A percentile compares a stretch with the other conserved stretches of the same genome.
Conservation (phyloP, 345 rosid species). For the Orychophragmus violaceus region DNA sequence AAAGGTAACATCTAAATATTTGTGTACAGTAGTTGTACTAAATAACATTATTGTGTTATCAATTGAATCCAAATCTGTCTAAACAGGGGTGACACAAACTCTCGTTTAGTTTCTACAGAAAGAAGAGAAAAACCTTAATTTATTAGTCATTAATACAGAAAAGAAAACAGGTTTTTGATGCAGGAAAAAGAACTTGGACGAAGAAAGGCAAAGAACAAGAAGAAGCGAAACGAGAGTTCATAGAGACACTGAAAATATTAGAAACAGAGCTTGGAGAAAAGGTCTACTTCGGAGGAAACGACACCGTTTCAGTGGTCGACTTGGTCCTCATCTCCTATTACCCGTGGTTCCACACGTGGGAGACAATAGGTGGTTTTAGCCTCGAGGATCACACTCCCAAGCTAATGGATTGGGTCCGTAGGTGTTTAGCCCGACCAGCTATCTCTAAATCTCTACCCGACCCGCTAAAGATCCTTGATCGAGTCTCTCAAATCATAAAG, state of each 20-base stretch:
- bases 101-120: not conserved
- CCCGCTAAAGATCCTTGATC: slow-evolving; percentile 17
- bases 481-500: slow-evolving; percentile 19
- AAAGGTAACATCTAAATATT: slow-evolving; percentile 19
- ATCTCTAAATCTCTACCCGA: slow-evolving; percentile 24
- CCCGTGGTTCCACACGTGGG: slow-evolving; percentile 32
- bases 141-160: not conserved
- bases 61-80: not conserved
- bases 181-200: slow-evolving; percentile 29
- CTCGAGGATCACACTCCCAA: slow-evolving; percentile 19
- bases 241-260: slow-evolving; percentile 12
- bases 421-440: slow-evolving; percentile 17
- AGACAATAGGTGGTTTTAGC: slow-evolving; percentile 20
- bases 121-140: not conserved
- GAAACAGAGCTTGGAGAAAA: slow-evolving; percentile 29
- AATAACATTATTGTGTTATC: not conserved
- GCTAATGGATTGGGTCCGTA: slow-evolving; percentile 19
- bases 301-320: slow-evolving; percentile 20
- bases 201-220: slow-evolving; percentile 28
- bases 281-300: slow-evolving; percentile 27
- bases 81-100: too few relatives aligned
- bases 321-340: slow-evolving; percentile 25
- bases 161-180: slow-evolving; percentile 20
- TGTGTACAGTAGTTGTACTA: not conserved
- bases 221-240: slow-evolving; percentile 26